Percentiles rank a stretch among this genome's conserved stretches.
Evolutionary conservation across 176 grass and related monocot species (phyloP).

Genomic region (Chrysopogon serrulatus): DNA sequence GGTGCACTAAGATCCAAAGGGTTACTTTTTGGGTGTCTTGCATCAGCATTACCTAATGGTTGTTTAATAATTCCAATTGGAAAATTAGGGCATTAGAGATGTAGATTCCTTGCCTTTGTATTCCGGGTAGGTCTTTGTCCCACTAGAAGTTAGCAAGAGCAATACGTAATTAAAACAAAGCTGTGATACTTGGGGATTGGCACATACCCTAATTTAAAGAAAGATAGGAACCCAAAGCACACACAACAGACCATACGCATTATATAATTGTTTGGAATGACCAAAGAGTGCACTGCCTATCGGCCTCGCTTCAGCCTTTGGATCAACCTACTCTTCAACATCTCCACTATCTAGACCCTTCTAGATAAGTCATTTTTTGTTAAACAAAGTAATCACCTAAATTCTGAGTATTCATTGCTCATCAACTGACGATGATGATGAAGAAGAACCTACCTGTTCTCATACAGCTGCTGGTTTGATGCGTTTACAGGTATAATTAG

Average conservation of each 20-base stretch:
- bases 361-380: background rate
- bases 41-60: background rate
- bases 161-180: background rate
- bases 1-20: background rate
- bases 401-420: background rate
- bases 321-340: background rate
- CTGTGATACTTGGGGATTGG: background rate
- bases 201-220: background rate
- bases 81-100: background rate
- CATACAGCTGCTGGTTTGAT: background rate
- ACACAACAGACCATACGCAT: background rate
- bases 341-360: background rate
- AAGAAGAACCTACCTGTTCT: background rate
- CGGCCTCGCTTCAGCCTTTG: too few species aligned
- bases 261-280: background rate
- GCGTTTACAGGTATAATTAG: background rate
- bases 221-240: background rate
- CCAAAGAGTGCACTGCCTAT: background rate
- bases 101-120: constrained; percentile 10
- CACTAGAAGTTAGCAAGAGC: background rate
- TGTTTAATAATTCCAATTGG: background rate
- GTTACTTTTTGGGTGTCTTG: constrained; percentile 5
- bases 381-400: too few species aligned
- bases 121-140: background rate
- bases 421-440: too few species aligned